Evolutionary conservation across 495 filamentous ascomycete species (phyloP).

Genomic region (Entonaema liquescens): DNA sequence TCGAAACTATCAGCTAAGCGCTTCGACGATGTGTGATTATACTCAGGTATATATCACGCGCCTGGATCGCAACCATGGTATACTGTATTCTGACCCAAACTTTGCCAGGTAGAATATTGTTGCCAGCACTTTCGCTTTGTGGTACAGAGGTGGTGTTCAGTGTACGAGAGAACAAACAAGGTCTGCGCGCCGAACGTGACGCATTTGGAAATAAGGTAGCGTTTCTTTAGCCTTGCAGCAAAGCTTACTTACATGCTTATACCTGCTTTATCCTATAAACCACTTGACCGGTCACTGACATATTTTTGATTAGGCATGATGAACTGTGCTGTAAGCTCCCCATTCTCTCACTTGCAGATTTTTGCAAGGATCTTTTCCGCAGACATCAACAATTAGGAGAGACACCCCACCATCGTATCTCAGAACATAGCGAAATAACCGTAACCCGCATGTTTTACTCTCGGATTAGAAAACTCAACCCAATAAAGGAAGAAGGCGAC

Average conservation of each 20-base stretch:
- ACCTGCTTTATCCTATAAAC: conserved; percentile 20
- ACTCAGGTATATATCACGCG: conserved; percentile 40
- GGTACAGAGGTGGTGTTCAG: conserved; percentile 46
- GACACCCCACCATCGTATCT: neutral
- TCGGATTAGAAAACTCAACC: neutral
- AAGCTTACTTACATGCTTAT: conserved; percentile 15
- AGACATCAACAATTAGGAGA: conserved; percentile 22
- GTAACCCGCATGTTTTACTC: neutral
- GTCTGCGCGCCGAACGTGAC: conserved; percentile 46
- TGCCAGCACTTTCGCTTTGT: conserved; percentile 47
- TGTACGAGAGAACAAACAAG: conserved; percentile 46
- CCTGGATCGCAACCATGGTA: neutral
- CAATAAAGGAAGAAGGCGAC: neutral
- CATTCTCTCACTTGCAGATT: conserved; percentile 15
- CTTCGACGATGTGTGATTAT: conserved; percentile 45
- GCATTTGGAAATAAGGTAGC: conserved; percentile 46
- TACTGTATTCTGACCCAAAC: neutral
- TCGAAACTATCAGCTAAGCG: neutral
- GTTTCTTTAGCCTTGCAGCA: conserved; percentile 24
- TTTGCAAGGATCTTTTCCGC: conserved; percentile 24
- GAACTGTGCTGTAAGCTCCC: conserved; percentile 46
- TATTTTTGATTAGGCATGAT: conserved; percentile 37
- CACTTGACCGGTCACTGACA: conserved; percentile 16
- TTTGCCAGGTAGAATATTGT: conserved; percentile 44
- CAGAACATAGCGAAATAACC: neutral